phyloP scores from a whole-genome alignment of 176 grass and related monocot species.

The Rhynchospora pubera region DNA sequence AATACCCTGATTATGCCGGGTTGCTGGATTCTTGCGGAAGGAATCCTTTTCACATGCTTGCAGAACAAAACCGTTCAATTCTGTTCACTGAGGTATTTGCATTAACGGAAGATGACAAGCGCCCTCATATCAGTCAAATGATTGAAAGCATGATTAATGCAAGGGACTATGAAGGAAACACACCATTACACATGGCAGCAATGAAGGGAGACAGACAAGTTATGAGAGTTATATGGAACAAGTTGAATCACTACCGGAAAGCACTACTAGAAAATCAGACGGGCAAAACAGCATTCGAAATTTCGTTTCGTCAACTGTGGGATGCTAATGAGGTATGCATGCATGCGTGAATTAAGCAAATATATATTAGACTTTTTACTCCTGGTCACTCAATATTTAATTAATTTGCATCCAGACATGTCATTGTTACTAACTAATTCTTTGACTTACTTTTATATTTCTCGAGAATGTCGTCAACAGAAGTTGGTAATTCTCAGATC shows the following conservation, averaged over 20 bases:
- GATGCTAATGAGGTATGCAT: no score
- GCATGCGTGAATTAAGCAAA: no score
- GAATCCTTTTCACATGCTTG: not conserved
- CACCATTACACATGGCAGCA: not conserved
- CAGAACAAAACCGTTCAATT: not conserved
- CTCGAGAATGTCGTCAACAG: no score
- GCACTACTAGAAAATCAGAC: not conserved
- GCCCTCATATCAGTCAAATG: not conserved
- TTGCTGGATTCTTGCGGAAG: not conserved
- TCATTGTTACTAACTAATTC: no score
- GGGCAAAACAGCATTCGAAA: not conserved
- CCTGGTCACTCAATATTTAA: no score
- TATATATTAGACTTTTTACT: no score
- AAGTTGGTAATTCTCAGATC: no score
- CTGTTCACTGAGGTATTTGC: not conserved
- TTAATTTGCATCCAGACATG: no score
- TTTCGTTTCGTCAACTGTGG: not conserved
- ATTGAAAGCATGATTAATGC: not conserved
- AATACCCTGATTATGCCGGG: not conserved
- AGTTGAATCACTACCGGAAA: not conserved
- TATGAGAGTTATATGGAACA: not conserved
- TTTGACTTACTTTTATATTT: no score
- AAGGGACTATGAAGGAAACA: not conserved
- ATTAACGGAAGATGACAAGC: not conserved
- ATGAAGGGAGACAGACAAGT: not conserved